Conservation (phyloP, 2,329 filamentous ascomycete species). For the Exophiala alcalophila region DNA sequence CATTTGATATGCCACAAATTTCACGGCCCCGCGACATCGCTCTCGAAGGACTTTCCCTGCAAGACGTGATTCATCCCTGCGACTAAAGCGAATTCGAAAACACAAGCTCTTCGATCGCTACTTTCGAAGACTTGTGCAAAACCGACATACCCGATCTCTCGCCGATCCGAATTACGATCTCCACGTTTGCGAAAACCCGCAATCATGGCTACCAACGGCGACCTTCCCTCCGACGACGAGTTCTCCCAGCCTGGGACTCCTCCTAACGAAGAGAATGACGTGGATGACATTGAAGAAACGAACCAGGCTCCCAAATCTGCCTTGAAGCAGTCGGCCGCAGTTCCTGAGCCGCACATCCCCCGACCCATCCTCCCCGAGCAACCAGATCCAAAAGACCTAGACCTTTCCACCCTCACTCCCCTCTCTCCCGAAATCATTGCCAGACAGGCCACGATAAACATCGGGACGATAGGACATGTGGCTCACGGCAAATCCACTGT, state of each 20-base stretch:
- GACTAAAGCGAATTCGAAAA: no score
- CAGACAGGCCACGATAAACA: conserved; percentile 97
- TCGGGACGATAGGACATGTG: conserved; percentile 97
- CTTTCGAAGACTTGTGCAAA: no score
- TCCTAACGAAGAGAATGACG: conserved; percentile 44
- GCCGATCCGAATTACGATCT: no score
- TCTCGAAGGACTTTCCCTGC: no score
- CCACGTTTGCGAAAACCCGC: no score
- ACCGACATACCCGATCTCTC: no score
- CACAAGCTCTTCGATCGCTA: no score
- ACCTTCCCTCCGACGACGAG: conserved; percentile 44
- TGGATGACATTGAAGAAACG: conserved; percentile 57
- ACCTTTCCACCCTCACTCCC: conserved; percentile 75
- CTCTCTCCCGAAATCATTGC: conserved; percentile 96
- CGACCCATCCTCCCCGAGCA: conserved; percentile 76
- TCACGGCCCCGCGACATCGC: no score
- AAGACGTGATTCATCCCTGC: no score
- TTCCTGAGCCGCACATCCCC: conserved; percentile 56
- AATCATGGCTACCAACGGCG: conserved; percentile 36
- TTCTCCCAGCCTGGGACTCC: conserved; percentile 56
- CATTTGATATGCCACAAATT: no score
- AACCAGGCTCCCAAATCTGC: conserved; percentile 74
- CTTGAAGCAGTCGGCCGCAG: conserved; percentile 65
- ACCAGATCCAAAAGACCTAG: conserved; percentile 85
- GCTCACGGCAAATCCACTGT: conserved; percentile 99